Conservation (phyloP, 495 filamentous ascomycete species). For the Parathielavia appendiculata region DNA sequence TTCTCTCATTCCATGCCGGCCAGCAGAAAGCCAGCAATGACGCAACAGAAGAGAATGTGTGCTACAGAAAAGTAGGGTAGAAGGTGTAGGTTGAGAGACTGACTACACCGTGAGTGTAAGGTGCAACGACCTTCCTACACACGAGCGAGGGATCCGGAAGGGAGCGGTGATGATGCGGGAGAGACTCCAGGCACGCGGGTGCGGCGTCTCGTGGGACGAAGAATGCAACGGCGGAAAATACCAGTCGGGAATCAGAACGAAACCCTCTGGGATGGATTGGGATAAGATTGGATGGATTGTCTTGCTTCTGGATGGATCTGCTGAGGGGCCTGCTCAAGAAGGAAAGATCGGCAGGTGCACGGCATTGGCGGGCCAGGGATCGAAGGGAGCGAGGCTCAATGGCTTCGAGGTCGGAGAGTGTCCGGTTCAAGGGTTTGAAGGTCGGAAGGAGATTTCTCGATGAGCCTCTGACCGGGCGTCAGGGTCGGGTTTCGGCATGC, state of each 20-base stretch:
- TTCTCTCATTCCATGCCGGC: slow-evolving; percentile 10
- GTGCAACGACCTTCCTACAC: background rate
- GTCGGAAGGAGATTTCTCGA: background rate
- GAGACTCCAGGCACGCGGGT: slow-evolving; percentile 11
- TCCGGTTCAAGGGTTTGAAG: background rate
- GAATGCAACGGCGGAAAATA: slow-evolving; percentile 21
- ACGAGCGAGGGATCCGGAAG: background rate
- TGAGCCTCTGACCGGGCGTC: background rate
- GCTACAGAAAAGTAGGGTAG: background rate
- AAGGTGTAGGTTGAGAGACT: background rate
- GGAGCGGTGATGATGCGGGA: background rate
- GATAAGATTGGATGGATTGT: slow-evolving; percentile 11
- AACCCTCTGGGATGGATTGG: background rate
- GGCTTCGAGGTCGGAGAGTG: background rate
- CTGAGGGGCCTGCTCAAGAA: slow-evolving; percentile 8
- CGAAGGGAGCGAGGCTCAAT: slow-evolving; percentile 1
- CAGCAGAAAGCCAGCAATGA: background rate
- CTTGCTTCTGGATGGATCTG: slow-evolving; percentile 7
- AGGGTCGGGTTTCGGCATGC: background rate
- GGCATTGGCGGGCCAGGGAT: background rate
- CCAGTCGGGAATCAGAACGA: slow-evolving; percentile 10
- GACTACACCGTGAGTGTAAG: background rate
- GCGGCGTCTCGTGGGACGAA: slow-evolving; percentile 19
- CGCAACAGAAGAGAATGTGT: background rate
- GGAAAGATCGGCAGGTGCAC: slow-evolving; percentile 17